Evolutionary conservation across 805 yeast species (phyloP), one percentile per base, ranked within the genome.

Genomic region (Clavispora carvajalis): DNA sequence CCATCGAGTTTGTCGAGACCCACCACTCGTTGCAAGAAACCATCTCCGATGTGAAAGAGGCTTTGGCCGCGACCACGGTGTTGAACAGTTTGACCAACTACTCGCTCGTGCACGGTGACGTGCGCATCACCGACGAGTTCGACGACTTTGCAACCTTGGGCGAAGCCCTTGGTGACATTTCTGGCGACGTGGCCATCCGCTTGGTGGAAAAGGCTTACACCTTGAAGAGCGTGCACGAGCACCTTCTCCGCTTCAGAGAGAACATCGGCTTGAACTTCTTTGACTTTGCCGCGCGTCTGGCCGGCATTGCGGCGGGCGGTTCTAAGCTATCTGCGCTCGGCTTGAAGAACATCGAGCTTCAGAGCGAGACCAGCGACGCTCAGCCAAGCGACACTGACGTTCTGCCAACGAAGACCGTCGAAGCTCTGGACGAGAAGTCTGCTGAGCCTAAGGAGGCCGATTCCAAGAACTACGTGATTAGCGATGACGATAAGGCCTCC

Each of bases 81-180:
- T 74, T 83, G 33, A 71, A 71, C 49, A 81, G 78, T 36, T 70
- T 74, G 51, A 82, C 95, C 22, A 74, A 79, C 49, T 87, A 77
- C 55, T 60, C 71, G 3, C 64, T 85, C 16, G 56, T 52, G 31
- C 56, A 54, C 33, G 57, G 64, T 7, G 73, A 67, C 17, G 49
- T 54, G 36, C 58, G 63, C 36, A 40, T 69, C 24, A 51, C 60
- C 12, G 60, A 56, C 5, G 35, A 30, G 3, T 57, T 54, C 30
- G 65, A 61, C 37, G 69, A 62, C 17, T 46, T 62, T 23, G 45
- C 52, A 16, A 40, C 63, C 13, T 59, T 64, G 40, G 51, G 46
- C 7, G 58, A 57, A 8, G 54, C 58, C 12, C 38, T 58, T 19
- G 42, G 37, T 31, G 31, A 53, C 7, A 57, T 55, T 4, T 43